Evolutionary conservation across 2,329 filamentous ascomycete species (phyloP).

Genomic region (Microdochium bolleyi): DNA sequence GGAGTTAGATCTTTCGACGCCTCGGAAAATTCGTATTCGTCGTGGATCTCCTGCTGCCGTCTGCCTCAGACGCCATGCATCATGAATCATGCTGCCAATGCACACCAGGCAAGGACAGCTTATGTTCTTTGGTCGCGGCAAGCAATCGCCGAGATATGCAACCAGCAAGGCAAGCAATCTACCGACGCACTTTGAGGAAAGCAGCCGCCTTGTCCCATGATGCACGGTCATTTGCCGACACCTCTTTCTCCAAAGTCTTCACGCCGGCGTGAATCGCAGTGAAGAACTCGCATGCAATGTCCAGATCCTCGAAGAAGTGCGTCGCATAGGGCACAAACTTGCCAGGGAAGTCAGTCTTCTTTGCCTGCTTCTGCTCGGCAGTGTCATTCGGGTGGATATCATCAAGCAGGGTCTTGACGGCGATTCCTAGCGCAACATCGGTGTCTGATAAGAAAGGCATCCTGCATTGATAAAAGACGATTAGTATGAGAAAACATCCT

Average conservation of each 20-base stretch:
- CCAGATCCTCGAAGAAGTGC: constrained; percentile 51
- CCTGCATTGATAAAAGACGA: constrained; percentile 21
- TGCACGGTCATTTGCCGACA: constrained; percentile 36
- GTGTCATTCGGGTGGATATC: constrained; percentile 56
- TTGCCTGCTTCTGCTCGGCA: constrained; percentile 32
- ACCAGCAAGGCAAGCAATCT: neutral
- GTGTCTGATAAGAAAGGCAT: constrained; percentile 63
- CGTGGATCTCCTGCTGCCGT: no score
- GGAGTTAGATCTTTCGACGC: no score
- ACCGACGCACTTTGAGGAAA: constrained; percentile 34
- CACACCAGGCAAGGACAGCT: no score
- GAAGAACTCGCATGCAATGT: constrained; percentile 49
- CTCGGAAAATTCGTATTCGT: no score
- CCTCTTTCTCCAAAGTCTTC: constrained; percentile 39
- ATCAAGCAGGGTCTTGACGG: constrained; percentile 72
- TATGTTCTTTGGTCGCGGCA: neutral
- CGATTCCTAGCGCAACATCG: constrained; percentile 70
- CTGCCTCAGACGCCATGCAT: no score
- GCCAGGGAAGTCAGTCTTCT: constrained; percentile 41
- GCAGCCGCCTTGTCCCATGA: constrained; percentile 47
- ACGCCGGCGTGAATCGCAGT: constrained; percentile 49
- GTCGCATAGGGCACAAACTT: constrained; percentile 51
- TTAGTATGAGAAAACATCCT: constrained; percentile 8
- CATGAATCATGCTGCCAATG: no score
- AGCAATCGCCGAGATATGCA: neutral